Evolutionary conservation across 1,284 basidiomycete species (phyloP), one percentile per base, ranked within the genome.

Genomic region (Pascua sp.): DNA sequence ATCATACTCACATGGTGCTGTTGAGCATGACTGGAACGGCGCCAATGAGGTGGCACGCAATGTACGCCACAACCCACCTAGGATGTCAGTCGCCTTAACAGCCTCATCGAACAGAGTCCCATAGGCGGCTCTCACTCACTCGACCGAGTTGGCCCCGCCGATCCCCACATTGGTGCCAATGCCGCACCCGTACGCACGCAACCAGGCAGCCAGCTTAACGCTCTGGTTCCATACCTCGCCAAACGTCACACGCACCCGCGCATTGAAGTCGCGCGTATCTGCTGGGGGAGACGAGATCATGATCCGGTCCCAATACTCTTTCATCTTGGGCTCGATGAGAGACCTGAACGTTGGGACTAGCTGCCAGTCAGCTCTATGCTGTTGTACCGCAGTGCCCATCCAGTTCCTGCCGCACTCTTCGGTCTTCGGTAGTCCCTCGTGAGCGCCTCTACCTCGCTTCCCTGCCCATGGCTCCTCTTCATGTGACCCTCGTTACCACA

Each of bases 11-110:
- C 47, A 53, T 46, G 46, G 47, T 46, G 2, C 32, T 16, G 52
- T 53, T 53, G 9, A 48, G n/a, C 32, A 42, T 15, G 1, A 47
- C 24, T 8, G 41, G 44, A 1, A 53, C 52, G n/a, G 39, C 52
- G 18, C 52, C 52, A 13, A 53, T 46, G 24, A 36, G 42, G 41
- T 53, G 52, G 10, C 12, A 18, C 15, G 52, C 52, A n/a, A 53
- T 39, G 11, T 24, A 15, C 11, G 40, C 16, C 45, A 47, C 41
- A 11, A 53, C 18, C 44, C 45, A 51, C 24, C 49, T 51, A 10
- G 11, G 9, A 32, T 7, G 41, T 51, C 17, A 41, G 39, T 12
- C 9, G 5, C 17, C 11, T 11, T 3, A 32, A 32, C 24, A 4
- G 7, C 24, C 24, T 13, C 18, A 41, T 9, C 38, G 17, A 9